Percentiles rank a stretch among this genome's conserved stretches.
phyloP scores from a whole-genome alignment of 148 eudicot genomes.

The Arctostaphylos glauca region DNA sequence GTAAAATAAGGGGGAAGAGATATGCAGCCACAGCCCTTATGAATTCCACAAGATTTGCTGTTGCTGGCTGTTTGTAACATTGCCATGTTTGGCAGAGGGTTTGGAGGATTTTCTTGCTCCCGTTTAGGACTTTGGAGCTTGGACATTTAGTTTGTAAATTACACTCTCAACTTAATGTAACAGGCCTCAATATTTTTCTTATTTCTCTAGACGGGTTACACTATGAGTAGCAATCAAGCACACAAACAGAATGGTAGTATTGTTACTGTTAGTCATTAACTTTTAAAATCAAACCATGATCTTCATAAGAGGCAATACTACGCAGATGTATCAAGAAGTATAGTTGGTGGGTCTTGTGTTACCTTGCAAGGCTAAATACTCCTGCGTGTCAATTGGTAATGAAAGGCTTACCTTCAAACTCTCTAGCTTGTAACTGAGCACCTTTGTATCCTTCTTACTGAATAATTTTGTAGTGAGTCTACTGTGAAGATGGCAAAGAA shows the following conservation, averaged over 20 bases:
- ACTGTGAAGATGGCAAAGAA: too few relatives aligned
- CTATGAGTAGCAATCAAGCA: not conserved
- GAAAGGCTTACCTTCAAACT: not conserved
- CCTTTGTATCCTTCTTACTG: not conserved
- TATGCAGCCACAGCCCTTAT: too few relatives aligned
- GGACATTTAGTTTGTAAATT: not conserved
- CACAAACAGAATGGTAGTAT: not conserved
- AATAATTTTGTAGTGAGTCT: not conserved
- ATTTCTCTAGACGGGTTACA: not conserved
- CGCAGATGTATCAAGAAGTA: not conserved
- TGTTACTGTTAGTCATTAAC: not conserved
- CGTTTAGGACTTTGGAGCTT: not conserved
- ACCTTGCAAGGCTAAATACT: too few relatives aligned
- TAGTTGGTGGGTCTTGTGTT: not conserved
- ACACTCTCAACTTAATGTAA: not conserved
- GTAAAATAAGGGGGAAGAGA: too few relatives aligned
- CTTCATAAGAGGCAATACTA: not conserved
- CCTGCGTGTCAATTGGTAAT: not conserved
- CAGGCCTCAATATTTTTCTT: not conserved
- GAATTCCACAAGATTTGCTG: not conserved
- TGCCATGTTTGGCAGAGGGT: not conserved
- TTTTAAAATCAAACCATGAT: not conserved
- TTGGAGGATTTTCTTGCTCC: not conserved
- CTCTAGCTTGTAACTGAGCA: too few relatives aligned
- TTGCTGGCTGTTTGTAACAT: not conserved